Conservation (phyloP, 129 eudicot species). For the Tagetes erecta region DNA sequence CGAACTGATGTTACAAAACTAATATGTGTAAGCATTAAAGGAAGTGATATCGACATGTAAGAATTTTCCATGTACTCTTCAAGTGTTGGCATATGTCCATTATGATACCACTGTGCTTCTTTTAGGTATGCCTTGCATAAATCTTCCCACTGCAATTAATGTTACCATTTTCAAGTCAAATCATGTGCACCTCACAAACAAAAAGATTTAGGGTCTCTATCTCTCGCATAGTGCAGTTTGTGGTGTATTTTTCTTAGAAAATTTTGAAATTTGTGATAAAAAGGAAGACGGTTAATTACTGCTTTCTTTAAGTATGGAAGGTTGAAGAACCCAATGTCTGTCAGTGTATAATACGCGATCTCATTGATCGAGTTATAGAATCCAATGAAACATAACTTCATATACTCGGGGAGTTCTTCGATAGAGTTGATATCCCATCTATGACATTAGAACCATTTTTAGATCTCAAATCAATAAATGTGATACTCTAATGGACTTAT, state of each 20-base stretch:
- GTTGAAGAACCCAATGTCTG: conserved; percentile 30
- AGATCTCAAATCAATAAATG: background rate
- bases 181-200: too few relatives aligned
- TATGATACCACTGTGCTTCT: conserved; percentile 39
- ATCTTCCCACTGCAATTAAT: conserved; percentile 38
- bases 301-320: conserved; percentile 28
- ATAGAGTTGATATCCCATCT: conserved; percentile 51
- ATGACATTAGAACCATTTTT: background rate
- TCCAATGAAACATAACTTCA: conserved; percentile 22
- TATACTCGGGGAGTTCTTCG: conserved; percentile 42
- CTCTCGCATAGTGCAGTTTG: too few relatives aligned
- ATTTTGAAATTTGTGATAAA: too few relatives aligned
- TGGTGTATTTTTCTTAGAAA: too few relatives aligned
- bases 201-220: too few relatives aligned
- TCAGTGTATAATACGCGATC: conserved; percentile 39
- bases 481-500: background rate
- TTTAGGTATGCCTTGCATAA: conserved; percentile 26
- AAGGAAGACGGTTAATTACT: too few relatives aligned
- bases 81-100: conserved; percentile 42
- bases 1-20: conserved; percentile 7
- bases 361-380: conserved; percentile 44
- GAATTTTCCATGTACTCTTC: conserved; percentile 47
- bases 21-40: conserved; percentile 23
- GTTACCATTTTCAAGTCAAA: background rate
- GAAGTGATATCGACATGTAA: conserved; percentile 40